A percentile compares a stretch with the other conserved stretches of the same genome.
phyloP scores from a whole-genome alignment of 192 early-diverging fungal genomes.

The Jimgerdemannia lactiflua region DNA sequence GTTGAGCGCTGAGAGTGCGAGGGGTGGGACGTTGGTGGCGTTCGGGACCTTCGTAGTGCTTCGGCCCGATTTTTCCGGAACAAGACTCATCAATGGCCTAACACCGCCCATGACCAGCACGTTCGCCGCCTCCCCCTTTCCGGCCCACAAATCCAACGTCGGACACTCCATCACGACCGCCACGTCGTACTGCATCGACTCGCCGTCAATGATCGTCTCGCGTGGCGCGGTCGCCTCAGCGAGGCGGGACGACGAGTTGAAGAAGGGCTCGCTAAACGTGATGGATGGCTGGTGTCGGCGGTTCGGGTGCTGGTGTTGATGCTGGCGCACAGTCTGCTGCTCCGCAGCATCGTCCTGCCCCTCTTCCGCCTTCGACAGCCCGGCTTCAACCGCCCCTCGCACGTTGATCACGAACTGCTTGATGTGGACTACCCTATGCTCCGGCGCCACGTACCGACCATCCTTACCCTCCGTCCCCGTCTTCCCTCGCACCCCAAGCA shows the following conservation, averaged over 20 bases:
- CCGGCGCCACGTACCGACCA: neutral
- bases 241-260: too few species aligned
- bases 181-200: neutral
- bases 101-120: neutral
- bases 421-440: neutral
- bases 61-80: neutral
- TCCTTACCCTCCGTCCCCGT: neutral
- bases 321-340: neutral
- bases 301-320: neutral
- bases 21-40: neutral
- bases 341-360: neutral
- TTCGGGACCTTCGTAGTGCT: neutral
- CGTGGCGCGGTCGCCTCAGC: neutral
- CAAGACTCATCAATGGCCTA: neutral
- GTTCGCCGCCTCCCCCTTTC: neutral
- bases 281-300: neutral
- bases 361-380: neutral
- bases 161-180: neutral
- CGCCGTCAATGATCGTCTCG: neutral
- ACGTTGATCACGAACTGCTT: neutral
- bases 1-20: neutral
- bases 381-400: neutral
- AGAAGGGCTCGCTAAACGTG: neutral
- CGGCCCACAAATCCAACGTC: constrained; percentile 10
- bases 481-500: neutral